Conservation (phyloP, 1,139 yeast genomes). For the Taphrina communis region DNA sequence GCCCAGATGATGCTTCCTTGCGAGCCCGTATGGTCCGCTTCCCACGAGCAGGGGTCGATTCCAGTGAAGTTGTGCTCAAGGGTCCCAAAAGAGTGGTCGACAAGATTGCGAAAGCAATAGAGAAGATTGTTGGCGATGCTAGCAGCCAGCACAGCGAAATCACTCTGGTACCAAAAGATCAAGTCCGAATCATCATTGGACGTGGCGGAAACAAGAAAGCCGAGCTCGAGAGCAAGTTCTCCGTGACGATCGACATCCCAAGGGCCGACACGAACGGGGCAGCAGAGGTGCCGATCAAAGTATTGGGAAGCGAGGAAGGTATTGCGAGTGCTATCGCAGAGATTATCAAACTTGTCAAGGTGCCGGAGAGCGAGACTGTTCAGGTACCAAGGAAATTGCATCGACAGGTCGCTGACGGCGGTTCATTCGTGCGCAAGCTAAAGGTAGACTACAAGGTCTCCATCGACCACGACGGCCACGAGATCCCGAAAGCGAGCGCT, state of each 20-base stretch:
- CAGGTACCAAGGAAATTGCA: constrained; percentile 43
- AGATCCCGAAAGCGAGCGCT: constrained; percentile 28
- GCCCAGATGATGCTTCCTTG: constrained; percentile 57
- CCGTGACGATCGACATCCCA: constrained; percentile 72
- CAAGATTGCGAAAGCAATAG: constrained; percentile 68
- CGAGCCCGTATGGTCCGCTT: constrained; percentile 65
- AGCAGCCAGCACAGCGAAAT: constrained; percentile 67
- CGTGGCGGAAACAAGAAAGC: constrained; percentile 79
- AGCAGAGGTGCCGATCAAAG: constrained; percentile 56
- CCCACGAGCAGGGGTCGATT: constrained; percentile 70
- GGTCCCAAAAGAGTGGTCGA: constrained; percentile 81
- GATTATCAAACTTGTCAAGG: constrained; percentile 60
- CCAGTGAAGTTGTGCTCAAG: constrained; percentile 65
- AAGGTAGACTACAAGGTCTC: constrained; percentile 63
- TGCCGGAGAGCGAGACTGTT: constrained; percentile 53
- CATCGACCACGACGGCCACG: constrained; percentile 64
- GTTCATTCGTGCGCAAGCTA: constrained; percentile 66
- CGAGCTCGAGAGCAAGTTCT: constrained; percentile 70
- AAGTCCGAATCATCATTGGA: constrained; percentile 80
- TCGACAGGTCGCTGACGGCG: constrained; percentile 49
- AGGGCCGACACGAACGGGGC: constrained; percentile 63
- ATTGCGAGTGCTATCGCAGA: constrained; percentile 52
- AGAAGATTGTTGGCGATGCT: constrained; percentile 66
- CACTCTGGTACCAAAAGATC: constrained; percentile 70
- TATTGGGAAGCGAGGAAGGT: constrained; percentile 51